Evolutionary conservation across 31 red algal species (phyloP), one percentile per base, ranked within the genome.

Genomic region (Asparagopsis taxiformis): DNA sequence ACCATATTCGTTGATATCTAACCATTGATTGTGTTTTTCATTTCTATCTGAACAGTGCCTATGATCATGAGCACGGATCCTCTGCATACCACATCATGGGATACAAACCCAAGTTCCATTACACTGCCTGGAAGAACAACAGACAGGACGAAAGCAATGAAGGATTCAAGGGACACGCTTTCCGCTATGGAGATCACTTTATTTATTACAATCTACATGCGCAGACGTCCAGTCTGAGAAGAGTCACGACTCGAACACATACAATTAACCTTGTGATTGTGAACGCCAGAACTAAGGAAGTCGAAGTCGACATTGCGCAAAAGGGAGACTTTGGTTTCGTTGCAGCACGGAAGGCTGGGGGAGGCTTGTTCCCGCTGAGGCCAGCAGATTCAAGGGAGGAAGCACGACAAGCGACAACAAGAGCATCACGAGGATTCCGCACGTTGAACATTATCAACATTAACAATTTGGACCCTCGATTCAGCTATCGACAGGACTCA

Each of bases 311-410:
- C 13, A 32, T 91, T 3, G 62, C 41, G 11, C 78, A 82, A 37
- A 91, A 91, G 68, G 87, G 87, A 1, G 46, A 69, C 59, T 82
- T 82, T 53, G 76, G 87, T 2, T 82, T 82, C 39, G 33, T 65
- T 16, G 36, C 44, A 19, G 62, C 55, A 3, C 39, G 82, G 19
- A 82, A 71, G 65, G n/a, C n/a, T n/a, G 68, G 51, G 30, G 70
- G 61, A 1, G 32, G 51, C 1, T 70, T 87, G 20, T 54, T 87
- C 62, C 43, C 58, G 22, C 1, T 87, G 1, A 59, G 34, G 7
- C n/a, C 13, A 11, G n/a, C 35, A 70, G 35, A 72, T 77, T 36
- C 51, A 87, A 38, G 43, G 59, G 0, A 58, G 66, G 34, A n/a
- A 49, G 34, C 44, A 44, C 21, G 20, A 17, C 20, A 21, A 52